Evolutionary conservation across 2,329 filamentous ascomycete genomes (phyloP).

Genomic region (Zymoseptoria tritici): DNA sequence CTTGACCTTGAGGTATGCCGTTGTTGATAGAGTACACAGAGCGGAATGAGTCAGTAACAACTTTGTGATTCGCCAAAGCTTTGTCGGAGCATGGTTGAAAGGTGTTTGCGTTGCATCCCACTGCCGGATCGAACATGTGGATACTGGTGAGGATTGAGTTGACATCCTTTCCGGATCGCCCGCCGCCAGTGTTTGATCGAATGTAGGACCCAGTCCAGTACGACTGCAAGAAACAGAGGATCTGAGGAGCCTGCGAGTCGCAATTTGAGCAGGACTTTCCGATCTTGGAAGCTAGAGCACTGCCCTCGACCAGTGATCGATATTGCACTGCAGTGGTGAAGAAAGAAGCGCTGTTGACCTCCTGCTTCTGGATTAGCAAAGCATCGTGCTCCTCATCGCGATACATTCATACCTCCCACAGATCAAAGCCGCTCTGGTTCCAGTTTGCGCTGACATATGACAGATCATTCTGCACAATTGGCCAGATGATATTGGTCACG

Average conservation of each 20-base stretch:
- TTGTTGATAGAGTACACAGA: conserved; percentile 61
- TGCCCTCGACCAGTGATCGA: conserved; percentile 58
- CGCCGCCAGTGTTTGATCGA: conserved; percentile 59
- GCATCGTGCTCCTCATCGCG: too few relatives aligned
- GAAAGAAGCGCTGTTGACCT: conserved; percentile 68
- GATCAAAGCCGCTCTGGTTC: conserved; percentile 58
- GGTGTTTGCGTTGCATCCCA: conserved; percentile 58
- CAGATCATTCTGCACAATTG: conserved; percentile 67
- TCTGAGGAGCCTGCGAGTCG: conserved; percentile 57
- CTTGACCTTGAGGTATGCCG: conserved; percentile 51
- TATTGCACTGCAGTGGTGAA: conserved; percentile 68
- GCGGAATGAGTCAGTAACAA: conserved; percentile 67
- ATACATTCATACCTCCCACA: conserved; percentile 55
- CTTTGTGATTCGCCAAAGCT: conserved; percentile 65
- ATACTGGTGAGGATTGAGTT: conserved; percentile 56
- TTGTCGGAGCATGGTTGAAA: conserved; percentile 67
- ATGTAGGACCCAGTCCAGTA: conserved; percentile 66
- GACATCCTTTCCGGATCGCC: conserved; percentile 61
- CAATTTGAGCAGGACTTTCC: conserved; percentile 55
- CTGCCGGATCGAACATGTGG: conserved; percentile 57
- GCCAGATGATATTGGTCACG: conserved; percentile 57
- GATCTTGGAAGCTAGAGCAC: conserved; percentile 55
- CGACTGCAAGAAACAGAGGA: conserved; percentile 65
- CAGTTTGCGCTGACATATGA: conserved; percentile 65
- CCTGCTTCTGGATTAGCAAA: conserved; percentile 27